Evolutionary conservation across 2,329 filamentous ascomycete genomes (phyloP).

Genomic region (Alternaria sp.): DNA sequence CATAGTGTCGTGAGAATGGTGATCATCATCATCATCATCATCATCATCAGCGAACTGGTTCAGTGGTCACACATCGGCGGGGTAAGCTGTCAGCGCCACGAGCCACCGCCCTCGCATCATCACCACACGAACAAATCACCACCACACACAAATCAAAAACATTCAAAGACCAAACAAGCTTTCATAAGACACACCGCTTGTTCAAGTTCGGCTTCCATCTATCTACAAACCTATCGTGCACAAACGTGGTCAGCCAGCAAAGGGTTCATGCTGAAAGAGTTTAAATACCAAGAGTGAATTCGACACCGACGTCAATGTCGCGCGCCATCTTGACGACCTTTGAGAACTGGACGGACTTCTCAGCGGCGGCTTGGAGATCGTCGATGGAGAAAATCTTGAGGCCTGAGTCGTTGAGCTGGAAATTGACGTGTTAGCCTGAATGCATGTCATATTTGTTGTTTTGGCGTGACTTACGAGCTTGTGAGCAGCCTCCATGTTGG

Average conservation of each 20-base stretch:
- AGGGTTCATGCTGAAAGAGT: constrained; percentile 9
- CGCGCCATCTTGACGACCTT: constrained; percentile 99
- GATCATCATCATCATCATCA: not conserved
- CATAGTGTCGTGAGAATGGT: not conserved
- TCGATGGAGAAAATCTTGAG: constrained; percentile 99
- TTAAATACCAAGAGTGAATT: constrained; percentile 74
- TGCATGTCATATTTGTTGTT: too few species aligned
- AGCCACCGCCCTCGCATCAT: not conserved
- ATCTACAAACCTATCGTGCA: constrained; percentile 2
- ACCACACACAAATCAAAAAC: not conserved
- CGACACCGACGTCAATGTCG: constrained; percentile 93
- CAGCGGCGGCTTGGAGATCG: constrained; percentile 93
- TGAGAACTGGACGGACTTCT: constrained; percentile 98
- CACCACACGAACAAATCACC: not conserved
- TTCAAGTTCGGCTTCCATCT: not conserved
- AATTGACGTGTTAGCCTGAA: not conserved
- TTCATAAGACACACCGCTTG: not conserved
- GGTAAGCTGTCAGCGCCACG: not conserved
- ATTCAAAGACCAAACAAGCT: not conserved
- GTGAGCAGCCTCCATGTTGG: constrained; percentile 95
- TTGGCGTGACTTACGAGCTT: constrained; percentile 63
- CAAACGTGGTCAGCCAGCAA: constrained; percentile 11
- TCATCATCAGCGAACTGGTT: not conserved
- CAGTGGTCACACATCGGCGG: not conserved
- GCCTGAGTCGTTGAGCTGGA: constrained; percentile 88